These are phyloP conservation scores for Paramecium primaurelia DNA, from an alignment of 73 alveolate species.

Conservation along the genomic window DNA sequence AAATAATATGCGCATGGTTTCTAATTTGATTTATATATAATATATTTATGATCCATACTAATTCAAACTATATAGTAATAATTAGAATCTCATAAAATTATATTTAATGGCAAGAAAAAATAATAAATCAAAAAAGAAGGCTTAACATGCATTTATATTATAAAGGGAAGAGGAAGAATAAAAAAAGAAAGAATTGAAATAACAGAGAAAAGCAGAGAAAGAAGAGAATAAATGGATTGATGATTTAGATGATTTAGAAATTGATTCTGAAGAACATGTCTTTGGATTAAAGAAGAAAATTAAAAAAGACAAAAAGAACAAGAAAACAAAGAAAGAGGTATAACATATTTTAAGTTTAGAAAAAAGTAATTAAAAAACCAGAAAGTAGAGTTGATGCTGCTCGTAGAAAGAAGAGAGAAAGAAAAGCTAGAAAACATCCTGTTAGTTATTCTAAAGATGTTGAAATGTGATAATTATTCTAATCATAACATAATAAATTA, in stretches of 20 bases:
- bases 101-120: slow-evolving; percentile 16
- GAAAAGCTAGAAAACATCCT: not conserved
- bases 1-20: not conserved
- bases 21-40: not conserved
- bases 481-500: not conserved
- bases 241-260: not conserved
- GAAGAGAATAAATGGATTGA: slow-evolving; percentile 25
- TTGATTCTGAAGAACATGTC: slow-evolving; percentile 21
- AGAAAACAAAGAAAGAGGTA: not conserved
- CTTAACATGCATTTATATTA: not conserved
- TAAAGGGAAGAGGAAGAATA: not conserved
- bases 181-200: not conserved
- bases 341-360: not conserved
- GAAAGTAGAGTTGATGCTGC: not conserved
- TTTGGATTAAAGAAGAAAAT: slow-evolving; percentile 9
- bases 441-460: not conserved
- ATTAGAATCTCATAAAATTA: not conserved
- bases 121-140: not conserved
- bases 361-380: not conserved
- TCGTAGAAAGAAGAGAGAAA: not conserved
- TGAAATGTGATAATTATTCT: not conserved
- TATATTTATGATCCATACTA: not conserved
- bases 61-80: not conserved
- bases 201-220: not conserved
- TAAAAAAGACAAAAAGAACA: not conserved